Base-by-base conservation (phyloP, 192 early-diverging fungal genomes). In the Gamsiella multidivaricata region DNA sequence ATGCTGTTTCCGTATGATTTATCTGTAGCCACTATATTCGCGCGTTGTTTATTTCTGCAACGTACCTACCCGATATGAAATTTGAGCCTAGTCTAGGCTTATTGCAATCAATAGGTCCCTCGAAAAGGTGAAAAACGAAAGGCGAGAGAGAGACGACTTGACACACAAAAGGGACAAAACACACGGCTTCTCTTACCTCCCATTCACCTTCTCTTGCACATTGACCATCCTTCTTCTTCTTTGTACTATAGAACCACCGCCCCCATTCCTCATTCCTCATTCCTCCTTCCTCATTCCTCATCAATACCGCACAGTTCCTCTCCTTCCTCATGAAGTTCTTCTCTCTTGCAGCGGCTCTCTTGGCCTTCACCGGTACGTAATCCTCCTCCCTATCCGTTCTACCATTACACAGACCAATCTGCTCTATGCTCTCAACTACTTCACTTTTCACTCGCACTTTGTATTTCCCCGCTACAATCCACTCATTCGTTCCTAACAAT, bases 271-370 rank as follows among this genome's bases (percentile, higher is more conserved):
- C 32, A 11, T 51, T 28, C 28, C n/a, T 54, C 12, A 43, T 22
- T 52, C 23, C 20, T 54, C 37, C 20, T 41, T 33, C 18, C 31
- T 33, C 33, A 14, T 47, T 50, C 32, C 28, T 55, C 29, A 32
- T 14, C 3, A 6, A 17, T 42, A n/a, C 15, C 33, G 31, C 32
- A 42, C 50, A 29, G 43, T 28, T n/a, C 41, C 31, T 3, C 18
- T 54, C 6, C 20, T 39, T 52, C 50, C 14, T 45, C 45, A 73
- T 73, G 70, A 73, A 73, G 56, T 37, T 73, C 46, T 60, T 73
- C 49, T 62, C 70, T 28, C 26, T 73, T 31, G 70, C 70, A 39
- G 65, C 70, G 34, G 70, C 70, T 56, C 45, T 73, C 37, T 64
- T 73, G 39, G 70, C 61, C 47, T 42, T 73, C 20, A 46, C 61